Conservation (phyloP, 768 basidiomycete genomes). For the Candolleomyces eurysporus region DNA sequence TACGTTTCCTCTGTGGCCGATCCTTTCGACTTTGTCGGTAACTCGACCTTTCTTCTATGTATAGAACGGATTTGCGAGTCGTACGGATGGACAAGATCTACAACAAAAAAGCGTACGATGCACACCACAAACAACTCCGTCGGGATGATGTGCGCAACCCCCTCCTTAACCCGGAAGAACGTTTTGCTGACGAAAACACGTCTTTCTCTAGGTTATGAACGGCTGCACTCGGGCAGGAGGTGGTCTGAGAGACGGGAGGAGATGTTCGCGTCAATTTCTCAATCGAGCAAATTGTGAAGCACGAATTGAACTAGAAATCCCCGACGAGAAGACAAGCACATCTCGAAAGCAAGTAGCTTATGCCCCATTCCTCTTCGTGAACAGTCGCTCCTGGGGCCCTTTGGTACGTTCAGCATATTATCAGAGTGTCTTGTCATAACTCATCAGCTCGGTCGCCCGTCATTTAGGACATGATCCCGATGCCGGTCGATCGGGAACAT, state of each 20-base stretch:
- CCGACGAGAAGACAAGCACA: slow-evolving; percentile 13
- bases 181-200: too few species aligned
- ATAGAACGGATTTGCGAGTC: slow-evolving; percentile 33
- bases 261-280: neutral
- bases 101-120: slow-evolving; percentile 26
- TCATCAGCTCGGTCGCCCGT: neutral
- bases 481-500: slow-evolving; percentile 30
- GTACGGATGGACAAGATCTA: slow-evolving; percentile 29
- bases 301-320: slow-evolving; percentile 12
- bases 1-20: neutral
- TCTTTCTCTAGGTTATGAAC: neutral
- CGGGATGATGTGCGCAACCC: neutral
- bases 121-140: slow-evolving; percentile 13
- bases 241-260: slow-evolving; percentile 15
- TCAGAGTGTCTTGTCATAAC: neutral
- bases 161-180: too few species aligned
- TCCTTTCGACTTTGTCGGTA: neutral
- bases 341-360: slow-evolving; percentile 26
- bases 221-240: slow-evolving; percentile 7
- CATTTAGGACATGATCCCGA: slow-evolving; percentile 27
- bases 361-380: slow-evolving; percentile 27
- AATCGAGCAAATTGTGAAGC: neutral
- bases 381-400: slow-evolving; percentile 23
- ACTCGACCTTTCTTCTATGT: neutral
- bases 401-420: slow-evolving; percentile 17